A percentile compares a stretch with the other conserved stretches of the same genome.
These are phyloP conservation scores for Candida berthetii DNA, from an alignment of 805 yeast species.

Conservation along the genomic window DNA sequence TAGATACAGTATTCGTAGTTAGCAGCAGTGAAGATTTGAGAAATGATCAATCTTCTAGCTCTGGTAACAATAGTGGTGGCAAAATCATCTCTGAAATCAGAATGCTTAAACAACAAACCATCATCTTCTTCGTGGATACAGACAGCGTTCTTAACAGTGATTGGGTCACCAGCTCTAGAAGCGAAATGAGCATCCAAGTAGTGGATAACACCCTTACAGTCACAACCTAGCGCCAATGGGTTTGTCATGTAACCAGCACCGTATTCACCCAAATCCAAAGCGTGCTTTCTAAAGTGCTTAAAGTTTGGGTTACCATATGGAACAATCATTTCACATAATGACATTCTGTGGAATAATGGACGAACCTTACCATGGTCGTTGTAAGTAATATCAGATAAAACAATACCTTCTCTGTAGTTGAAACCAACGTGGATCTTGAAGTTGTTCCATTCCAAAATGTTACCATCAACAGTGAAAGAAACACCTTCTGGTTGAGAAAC, in stretches of 20 bases:
- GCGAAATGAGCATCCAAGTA: conserved; percentile 76
- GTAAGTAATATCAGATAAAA: conserved; percentile 64
- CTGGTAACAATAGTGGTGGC: conserved; percentile 71
- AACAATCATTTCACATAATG: conserved; percentile 78
- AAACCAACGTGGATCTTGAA: conserved; percentile 75
- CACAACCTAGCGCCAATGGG: conserved; percentile 74
- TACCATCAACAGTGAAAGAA: conserved; percentile 64
- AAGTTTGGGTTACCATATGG: conserved; percentile 77
- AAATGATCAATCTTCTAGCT: conserved; percentile 65
- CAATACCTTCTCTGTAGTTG: conserved; percentile 84
- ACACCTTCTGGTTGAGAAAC: conserved; percentile 81
- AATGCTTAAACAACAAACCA: conserved; percentile 73
- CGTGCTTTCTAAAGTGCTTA: conserved; percentile 83
- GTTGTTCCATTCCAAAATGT: conserved; percentile 72
- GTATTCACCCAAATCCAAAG: conserved; percentile 81
- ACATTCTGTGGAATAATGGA: conserved; percentile 73
- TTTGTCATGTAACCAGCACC: conserved; percentile 87
- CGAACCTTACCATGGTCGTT: conserved; percentile 71
- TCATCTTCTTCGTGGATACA: conserved; percentile 87
- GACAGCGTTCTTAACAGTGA: conserved; percentile 68
- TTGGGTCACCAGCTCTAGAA: conserved; percentile 60
- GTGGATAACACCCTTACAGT: conserved; percentile 82
- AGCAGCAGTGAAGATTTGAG: conserved; percentile 83
- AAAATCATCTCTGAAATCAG: conserved; percentile 78
- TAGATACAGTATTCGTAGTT: conserved; percentile 82